A percentile compares a stretch with the other conserved stretches of the same genome.
These are phyloP conservation scores for Rhizopus stolonifer DNA, from an alignment of 371 early-diverging fungal species.

Conservation along the genomic window DNA sequence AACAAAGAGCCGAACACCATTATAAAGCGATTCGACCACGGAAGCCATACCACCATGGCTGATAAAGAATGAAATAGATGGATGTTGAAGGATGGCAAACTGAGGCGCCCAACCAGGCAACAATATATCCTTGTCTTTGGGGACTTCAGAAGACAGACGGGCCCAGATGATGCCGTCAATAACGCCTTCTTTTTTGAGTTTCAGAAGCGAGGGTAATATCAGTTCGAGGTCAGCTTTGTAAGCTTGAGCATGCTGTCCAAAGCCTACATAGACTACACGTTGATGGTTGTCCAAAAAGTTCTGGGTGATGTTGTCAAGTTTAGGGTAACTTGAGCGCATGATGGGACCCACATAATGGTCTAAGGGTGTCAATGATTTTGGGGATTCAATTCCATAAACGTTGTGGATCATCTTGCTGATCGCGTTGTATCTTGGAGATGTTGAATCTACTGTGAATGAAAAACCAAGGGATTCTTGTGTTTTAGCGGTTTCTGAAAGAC, in stretches of 20 bases:
- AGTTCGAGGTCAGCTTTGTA: conserved; percentile 4
- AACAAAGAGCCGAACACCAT: conserved; percentile 27
- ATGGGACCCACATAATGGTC: conserved; percentile 31
- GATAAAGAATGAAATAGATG: conserved; percentile 30
- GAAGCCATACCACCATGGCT: conserved; percentile 40
- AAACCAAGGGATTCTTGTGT: not conserved
- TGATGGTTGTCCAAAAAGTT: conserved; percentile 19
- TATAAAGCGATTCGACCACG: conserved; percentile 30
- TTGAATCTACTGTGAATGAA: not conserved
- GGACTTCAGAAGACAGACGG: conserved; percentile 8
- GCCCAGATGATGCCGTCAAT: conserved; percentile 41
- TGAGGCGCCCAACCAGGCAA: conserved; percentile 36
- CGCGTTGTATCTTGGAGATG: not conserved
- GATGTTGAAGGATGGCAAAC: conserved; percentile 35
- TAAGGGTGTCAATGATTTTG: conserved; percentile 29
- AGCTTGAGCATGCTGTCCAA: conserved; percentile 28
- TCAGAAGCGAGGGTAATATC: conserved; percentile 20
- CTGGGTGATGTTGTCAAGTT: conserved; percentile 3
- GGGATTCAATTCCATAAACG: conserved; percentile 23
- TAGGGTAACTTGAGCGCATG: conserved; percentile 13
- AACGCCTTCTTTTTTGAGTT: conserved; percentile 6
- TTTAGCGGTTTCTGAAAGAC: not conserved
- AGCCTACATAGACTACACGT: conserved; percentile 33
- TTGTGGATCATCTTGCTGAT: conserved; percentile 20
- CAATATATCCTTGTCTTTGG: not conserved